A percentile compares a stretch with the other conserved stretches of the same genome.
Evolutionary conservation across 164 flowering plant genomes (phyloP).

Genomic region (Amborella trichopoda): DNA sequence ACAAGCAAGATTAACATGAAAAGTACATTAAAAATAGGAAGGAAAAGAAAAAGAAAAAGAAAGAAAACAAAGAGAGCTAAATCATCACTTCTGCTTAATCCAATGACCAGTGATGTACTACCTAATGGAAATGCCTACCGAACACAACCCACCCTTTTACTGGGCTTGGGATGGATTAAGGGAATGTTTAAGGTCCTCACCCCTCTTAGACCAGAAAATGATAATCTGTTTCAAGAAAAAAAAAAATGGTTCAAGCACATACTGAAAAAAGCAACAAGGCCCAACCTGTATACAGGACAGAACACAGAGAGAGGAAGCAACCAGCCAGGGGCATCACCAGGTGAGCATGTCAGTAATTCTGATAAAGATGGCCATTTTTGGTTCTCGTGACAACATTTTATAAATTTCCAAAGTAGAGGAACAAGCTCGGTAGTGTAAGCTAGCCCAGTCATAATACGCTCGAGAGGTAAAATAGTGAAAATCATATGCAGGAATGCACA

Average conservation of each 20-base stretch:
- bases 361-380: conserved; percentile 62
- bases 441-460: conserved; percentile 68
- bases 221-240: not conserved
- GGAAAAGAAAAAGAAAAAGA: no score
- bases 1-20: no score
- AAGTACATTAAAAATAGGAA: no score
- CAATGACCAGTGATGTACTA: no score
- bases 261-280: no score
- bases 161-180: no score
- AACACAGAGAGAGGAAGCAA: conserved; percentile 82
- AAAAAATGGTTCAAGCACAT: not conserved
- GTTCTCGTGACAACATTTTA: conserved; percentile 79
- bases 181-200: no score
- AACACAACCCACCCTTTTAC: no score
- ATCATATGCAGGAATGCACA: conserved; percentile 80
- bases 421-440: conserved; percentile 93
- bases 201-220: no score
- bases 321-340: conserved; percentile 84
- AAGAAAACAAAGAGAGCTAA: no score
- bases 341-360: conserved; percentile 34
- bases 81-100: no score
- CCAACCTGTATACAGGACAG: conserved; percentile 95
- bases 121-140: no score
- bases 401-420: conserved; percentile 80
- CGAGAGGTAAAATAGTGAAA: conserved; percentile 63